These are phyloP conservation scores for Aspergillus sp. DNA, from an alignment of 2,329 filamentous ascomycete genomes.

Conservation along the genomic window DNA sequence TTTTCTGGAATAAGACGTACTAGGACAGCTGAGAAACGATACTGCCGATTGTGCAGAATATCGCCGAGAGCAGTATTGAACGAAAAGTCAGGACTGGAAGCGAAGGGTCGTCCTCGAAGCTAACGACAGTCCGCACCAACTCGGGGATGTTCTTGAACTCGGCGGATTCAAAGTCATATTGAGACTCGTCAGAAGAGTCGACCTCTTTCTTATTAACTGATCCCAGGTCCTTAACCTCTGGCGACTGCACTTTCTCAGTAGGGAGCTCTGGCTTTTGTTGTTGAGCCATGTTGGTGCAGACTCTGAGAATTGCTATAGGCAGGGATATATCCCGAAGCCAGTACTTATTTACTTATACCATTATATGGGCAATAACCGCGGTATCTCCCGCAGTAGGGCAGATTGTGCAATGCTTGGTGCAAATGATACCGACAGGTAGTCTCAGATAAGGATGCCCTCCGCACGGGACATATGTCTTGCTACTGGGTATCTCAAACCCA, in stretches of 20 bases:
- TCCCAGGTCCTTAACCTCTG: neutral
- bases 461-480: neutral
- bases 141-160: conserved; percentile 1
- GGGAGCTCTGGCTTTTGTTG: neutral
- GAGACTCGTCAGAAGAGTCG: neutral
- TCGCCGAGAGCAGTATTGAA: neutral
- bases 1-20: neutral
- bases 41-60: neutral
- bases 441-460: neutral
- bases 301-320: neutral
- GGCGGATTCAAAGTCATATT: neutral
- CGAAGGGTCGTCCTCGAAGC: conserved; percentile 1
- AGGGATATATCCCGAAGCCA: neutral
- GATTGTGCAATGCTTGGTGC: neutral
- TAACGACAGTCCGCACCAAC: neutral
- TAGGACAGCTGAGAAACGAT: conserved; percentile 1
- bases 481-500: neutral
- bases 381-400: neutral
- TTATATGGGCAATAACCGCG: neutral
- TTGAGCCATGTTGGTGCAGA: neutral
- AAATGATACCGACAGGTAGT: neutral
- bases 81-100: neutral
- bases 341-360: neutral
- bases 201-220: neutral
- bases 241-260: neutral